Base-by-base conservation (phyloP, 1,139 yeast genomes). In the Candida labiduridarum region DNA sequence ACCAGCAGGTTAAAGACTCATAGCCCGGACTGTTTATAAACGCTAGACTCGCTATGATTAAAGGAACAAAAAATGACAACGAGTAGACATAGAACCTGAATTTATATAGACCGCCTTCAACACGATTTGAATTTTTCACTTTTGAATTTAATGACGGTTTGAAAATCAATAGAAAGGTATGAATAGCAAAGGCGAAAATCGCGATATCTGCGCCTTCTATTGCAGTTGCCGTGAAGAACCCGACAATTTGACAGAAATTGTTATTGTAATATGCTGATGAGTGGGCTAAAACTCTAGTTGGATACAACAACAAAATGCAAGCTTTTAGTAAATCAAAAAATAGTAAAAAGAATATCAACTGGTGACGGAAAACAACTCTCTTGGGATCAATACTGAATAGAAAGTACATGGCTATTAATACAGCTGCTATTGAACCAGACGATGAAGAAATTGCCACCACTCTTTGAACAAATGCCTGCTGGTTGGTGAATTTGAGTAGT, bases 191-290 rank as follows among this genome's bases (percentile, higher is more conserved):
- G 33, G 89, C 79, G 43, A 90, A 70, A 46, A 91, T 91, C 25
- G 96, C 95, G 42, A 89, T 66, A 68, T 91, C 97, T 2, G 95
- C 91, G 14, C 96, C 96, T 66, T 90, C 96, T 29, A 89, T 87
- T 31, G 92, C 80, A 39, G 84, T 77, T 1, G 95, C 89, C 0
- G 96, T 87, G 67, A 90, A 85, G 73, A 89, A 91, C 4, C 97
- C 97, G 44, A 89, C 82, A 12, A 85, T 84, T 61, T 87, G 85
- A 59, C 89, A 84, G 57, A 88, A 84, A 36, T 69, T 72, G 19
- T 73, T 69, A 57, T 81, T 80, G 48, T 77, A 74, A 62, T 84
- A 83, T 1, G 83, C 72, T n/a, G 75, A 65, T 25, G 71, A 66
- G 39, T 76, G 74, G 8, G 78, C 65, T 39, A 85, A 65, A 2